phyloP scores from a whole-genome alignment of 345 rosid species.

The Euphorbia peplus region DNA sequence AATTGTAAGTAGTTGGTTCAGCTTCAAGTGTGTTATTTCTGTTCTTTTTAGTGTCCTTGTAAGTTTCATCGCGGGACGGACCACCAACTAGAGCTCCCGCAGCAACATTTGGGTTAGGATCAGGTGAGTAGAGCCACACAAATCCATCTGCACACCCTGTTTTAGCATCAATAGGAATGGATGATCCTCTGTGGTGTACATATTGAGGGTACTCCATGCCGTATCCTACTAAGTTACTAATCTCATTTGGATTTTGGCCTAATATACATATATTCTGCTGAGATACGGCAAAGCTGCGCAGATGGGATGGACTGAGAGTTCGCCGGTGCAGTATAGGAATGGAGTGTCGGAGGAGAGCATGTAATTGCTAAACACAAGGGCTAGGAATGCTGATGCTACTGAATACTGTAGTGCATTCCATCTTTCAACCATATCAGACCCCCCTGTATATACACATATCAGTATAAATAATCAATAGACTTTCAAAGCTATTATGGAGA shows the following conservation, averaged over 20 bases:
- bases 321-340: conserved; percentile 23
- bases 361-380: conserved; percentile 25
- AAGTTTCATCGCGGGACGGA: conserved; percentile 22
- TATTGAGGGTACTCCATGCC: conserved; percentile 15
- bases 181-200: conserved; percentile 26
- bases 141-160: conserved; percentile 19
- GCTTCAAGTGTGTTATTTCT: conserved; percentile 14
- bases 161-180: conserved; percentile 19
- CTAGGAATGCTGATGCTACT: conserved; percentile 28
- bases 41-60: conserved; percentile 13
- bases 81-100: conserved; percentile 26
- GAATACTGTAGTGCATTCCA: conserved; percentile 21
- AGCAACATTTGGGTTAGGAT: conserved; percentile 24
- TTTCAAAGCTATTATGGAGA: too few relatives aligned
- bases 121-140: conserved; percentile 14
- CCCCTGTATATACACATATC: conserved; percentile 16
- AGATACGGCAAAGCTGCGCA: conserved; percentile 18
- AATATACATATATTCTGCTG: too few relatives aligned
- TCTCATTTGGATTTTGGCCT: conserved; percentile 27
- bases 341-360: conserved; percentile 18
- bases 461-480: too few relatives aligned
- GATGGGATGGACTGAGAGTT: conserved; percentile 16
- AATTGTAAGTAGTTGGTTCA: conserved; percentile 25
- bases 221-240: conserved; percentile 23
- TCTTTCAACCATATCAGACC: conserved; percentile 23